Conservation (phyloP, 2,329 filamentous ascomycete genomes). For the Hortaea sp. region DNA sequence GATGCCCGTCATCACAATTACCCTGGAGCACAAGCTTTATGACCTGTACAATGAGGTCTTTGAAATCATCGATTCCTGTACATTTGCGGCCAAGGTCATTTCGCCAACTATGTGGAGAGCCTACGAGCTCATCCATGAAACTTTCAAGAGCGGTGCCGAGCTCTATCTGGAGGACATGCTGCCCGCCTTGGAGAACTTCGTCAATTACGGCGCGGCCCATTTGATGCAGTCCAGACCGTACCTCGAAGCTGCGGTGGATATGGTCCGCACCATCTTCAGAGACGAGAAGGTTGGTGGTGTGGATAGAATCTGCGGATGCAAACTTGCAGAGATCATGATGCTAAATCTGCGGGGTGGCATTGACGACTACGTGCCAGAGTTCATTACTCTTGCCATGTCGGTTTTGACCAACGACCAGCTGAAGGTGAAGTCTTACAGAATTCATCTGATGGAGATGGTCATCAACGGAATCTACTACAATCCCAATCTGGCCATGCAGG, state of each 20-base stretch:
- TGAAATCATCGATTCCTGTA: constrained; percentile 98
- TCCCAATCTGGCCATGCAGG: constrained; percentile 69
- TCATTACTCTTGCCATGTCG: constrained; percentile 80
- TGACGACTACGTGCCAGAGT: constrained; percentile 78
- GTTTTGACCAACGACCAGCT: constrained; percentile 65
- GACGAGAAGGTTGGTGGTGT: constrained; percentile 88
- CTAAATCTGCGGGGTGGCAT: constrained; percentile 81
- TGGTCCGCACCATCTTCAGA: constrained; percentile 91
- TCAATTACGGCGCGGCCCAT: constrained; percentile 77
- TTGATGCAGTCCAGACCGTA: constrained; percentile 78
- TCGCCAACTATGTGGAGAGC: constrained; percentile 97
- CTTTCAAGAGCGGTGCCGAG: constrained; percentile 94
- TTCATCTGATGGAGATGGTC: constrained; percentile 97
- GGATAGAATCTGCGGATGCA: constrained; percentile 94
- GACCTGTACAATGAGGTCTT: constrained; percentile 97
- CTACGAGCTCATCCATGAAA: constrained; percentile 91
- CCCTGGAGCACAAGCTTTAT: constrained; percentile 94
- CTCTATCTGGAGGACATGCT: constrained; percentile 98
- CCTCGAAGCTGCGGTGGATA: constrained; percentile 77
- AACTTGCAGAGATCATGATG: constrained; percentile 95
- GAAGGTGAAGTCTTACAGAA: constrained; percentile 85
- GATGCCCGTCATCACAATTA: constrained; percentile 95
- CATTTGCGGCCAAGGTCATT: constrained; percentile 91
- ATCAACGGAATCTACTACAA: constrained; percentile 99
- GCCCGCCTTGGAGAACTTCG: constrained; percentile 93